These are phyloP conservation scores for Boletus huronensis DNA, from an alignment of 768 basidiomycete species.

Conservation along the genomic window DNA sequence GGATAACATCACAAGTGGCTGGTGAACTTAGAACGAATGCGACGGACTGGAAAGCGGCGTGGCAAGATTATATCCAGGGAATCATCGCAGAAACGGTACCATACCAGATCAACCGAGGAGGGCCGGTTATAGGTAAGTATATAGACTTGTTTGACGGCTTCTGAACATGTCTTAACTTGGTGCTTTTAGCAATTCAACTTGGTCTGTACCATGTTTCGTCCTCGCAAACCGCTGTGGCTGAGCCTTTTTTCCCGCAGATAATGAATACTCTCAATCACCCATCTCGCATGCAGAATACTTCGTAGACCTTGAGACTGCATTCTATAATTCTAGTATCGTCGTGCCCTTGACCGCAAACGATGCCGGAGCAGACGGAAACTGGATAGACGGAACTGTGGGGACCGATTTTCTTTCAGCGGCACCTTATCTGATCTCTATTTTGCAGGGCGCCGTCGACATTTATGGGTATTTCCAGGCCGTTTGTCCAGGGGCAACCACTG, in stretches of 20 bases:
- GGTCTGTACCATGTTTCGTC: slow-evolving; percentile 34
- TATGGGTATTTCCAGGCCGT: slow-evolving; percentile 47
- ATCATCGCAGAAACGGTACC: slow-evolving; percentile 58
- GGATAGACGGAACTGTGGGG: slow-evolving; percentile 68
- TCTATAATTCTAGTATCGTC: slow-evolving; percentile 52
- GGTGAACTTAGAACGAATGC: slow-evolving; percentile 67
- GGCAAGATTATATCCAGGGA: slow-evolving; percentile 67
- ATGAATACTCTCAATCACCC: slow-evolving; percentile 62
- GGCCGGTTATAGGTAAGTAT: slow-evolving; percentile 66
- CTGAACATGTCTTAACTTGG: neutral
- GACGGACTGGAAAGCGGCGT: slow-evolving; percentile 64
- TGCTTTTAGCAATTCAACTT: slow-evolving; percentile 48
- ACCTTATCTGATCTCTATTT: slow-evolving; percentile 2
- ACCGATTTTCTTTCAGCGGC: neutral
- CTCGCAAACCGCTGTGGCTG: neutral
- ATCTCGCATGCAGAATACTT: slow-evolving; percentile 54
- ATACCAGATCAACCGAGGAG: slow-evolving; percentile 68
- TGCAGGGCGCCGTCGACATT: slow-evolving; percentile 64
- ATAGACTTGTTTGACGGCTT: neutral
- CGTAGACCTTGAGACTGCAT: slow-evolving; percentile 53
- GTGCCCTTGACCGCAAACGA: slow-evolving; percentile 79
- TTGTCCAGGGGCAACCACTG: neutral
- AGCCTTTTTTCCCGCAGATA: slow-evolving; percentile 44
- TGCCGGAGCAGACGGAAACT: slow-evolving; percentile 52
- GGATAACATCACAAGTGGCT: slow-evolving; percentile 66